Conservation (phyloP, 2,329 filamentous ascomycete genomes). For the Thelonectria rubi region DNA sequence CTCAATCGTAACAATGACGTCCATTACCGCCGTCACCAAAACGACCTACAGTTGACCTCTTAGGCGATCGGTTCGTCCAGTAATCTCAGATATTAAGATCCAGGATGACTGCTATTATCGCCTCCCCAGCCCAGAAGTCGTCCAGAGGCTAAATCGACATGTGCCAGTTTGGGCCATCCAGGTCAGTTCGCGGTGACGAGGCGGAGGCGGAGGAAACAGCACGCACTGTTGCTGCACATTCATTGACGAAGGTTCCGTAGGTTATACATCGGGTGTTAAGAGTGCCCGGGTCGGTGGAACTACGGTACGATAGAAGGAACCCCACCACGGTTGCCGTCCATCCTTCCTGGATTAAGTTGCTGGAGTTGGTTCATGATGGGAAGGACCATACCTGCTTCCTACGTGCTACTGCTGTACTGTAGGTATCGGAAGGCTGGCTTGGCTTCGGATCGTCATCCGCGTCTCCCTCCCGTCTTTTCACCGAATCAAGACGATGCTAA, state of each 20-base stretch:
- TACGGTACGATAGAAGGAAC: slow-evolving; percentile 1
- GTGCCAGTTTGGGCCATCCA: neutral
- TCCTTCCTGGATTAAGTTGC: slow-evolving; percentile 2
- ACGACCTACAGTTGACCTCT: neutral
- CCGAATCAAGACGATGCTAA: neutral
- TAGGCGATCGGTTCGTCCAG: neutral
- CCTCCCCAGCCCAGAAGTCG: neutral
- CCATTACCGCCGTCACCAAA: neutral
- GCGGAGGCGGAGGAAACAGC: neutral
- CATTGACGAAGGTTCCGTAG: neutral
- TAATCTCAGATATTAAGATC: neutral
- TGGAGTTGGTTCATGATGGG: neutral
- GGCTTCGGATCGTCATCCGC: neutral
- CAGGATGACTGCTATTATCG: neutral
- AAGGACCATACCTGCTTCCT: neutral
- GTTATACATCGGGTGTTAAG: slow-evolving; percentile 16
- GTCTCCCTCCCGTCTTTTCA: neutral
- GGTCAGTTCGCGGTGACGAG: neutral
- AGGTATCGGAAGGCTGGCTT: too few relatives aligned
- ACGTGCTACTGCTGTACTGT: neutral
- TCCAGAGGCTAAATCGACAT: neutral
- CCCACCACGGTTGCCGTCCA: slow-evolving; percentile 13
- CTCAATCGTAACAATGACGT: neutral
- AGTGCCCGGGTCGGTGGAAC: slow-evolving; percentile 6
- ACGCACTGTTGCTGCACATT: neutral